These are phyloP conservation scores for Entomophthora muscae DNA, from an alignment of 371 early-diverging fungal species.

Conservation along the genomic window DNA sequence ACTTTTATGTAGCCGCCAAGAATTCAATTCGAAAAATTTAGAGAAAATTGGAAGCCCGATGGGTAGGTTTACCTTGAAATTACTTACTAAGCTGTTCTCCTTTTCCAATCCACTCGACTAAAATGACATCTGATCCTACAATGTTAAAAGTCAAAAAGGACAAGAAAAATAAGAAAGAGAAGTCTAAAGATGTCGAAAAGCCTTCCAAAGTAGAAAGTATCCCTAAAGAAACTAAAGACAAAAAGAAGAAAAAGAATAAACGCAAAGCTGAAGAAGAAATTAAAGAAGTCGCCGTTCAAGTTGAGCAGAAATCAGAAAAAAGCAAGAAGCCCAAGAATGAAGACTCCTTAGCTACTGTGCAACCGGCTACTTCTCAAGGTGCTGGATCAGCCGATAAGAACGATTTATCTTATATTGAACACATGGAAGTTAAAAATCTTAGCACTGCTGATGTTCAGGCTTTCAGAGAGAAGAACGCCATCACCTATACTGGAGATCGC, in stretches of 20 bases:
- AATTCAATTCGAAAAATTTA: too few species aligned
- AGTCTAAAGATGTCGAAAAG: conserved; percentile 22
- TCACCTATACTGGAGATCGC: conserved; percentile 42
- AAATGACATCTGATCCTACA: conserved; percentile 20
- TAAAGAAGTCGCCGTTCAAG: neutral
- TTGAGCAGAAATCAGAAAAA: conserved; percentile 13
- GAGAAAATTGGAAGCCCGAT: too few species aligned
- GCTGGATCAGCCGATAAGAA: neutral
- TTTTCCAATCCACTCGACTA: too few species aligned
- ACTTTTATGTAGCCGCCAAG: too few species aligned
- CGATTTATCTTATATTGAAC: conserved; percentile 10
- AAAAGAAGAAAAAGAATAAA: conserved; percentile 18
- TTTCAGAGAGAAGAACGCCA: conserved; percentile 44
- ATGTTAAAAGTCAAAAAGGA: conserved; percentile 23
- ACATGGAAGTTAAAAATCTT: conserved; percentile 18
- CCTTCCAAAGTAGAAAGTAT: neutral
- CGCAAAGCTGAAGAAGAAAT: conserved; percentile 16
- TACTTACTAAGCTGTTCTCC: too few species aligned
- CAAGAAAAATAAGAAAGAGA: conserved; percentile 31
- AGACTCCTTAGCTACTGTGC: too few species aligned
- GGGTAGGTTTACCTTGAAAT: too few species aligned
- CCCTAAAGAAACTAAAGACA: conserved; percentile 7
- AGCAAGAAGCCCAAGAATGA: conserved; percentile 15
- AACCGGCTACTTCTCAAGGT: too few species aligned
- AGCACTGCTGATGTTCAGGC: conserved; percentile 18